Evolutionary conservation across 257 asterid genomes (phyloP), one percentile per base, ranked within the genome.

Genomic region (Rehmannia glutinosa): DNA sequence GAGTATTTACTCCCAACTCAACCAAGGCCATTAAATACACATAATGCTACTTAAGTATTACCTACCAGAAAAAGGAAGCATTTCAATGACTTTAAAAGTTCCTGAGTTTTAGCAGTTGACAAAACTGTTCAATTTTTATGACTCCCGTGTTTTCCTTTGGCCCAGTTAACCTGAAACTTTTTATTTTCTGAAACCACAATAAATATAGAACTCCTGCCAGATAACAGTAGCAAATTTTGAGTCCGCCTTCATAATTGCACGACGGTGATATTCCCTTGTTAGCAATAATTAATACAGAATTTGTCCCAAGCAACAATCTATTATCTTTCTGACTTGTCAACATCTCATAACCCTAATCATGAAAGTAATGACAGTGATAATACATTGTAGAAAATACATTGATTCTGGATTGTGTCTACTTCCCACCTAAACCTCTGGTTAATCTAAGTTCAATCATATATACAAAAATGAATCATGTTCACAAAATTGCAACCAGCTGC

Each of bases 271-370:
- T 68, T 57, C 8, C 66, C 74, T 51, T 35, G 62, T 53, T 69
- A 53, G 54, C 55, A 60, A 69, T 59, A 69, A 76, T 62, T 45
- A 65, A 68, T 43, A 58, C 25, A 47, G 30, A 77, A 58, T 64
- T n/a, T 20, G 38, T 43, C 59, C 65, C 75, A 43, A 57, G 70
- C 76, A 75, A 61, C 69, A 64, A 55, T n/a, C 71, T 23, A 20
- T 30, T 28, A 39, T 30, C 27, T 12, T 24, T 32, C 54, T 65
- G 76, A 77, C 56, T 58, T 62, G 86, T 77, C 86, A 64, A 68
- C 81, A 60, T 81, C 86, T 32, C 49, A 63, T 17, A 45, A 60
- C 70, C 64, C 70, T 19, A 75, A 81, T 60, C 73, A 72, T 74
- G 63, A 47, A 74, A 66, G 60, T 62, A 66, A 75, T 60, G 78